phyloP scores from a whole-genome alignment of 768 basidiomycete species.

The Psilocybe subaeruginosa region DNA sequence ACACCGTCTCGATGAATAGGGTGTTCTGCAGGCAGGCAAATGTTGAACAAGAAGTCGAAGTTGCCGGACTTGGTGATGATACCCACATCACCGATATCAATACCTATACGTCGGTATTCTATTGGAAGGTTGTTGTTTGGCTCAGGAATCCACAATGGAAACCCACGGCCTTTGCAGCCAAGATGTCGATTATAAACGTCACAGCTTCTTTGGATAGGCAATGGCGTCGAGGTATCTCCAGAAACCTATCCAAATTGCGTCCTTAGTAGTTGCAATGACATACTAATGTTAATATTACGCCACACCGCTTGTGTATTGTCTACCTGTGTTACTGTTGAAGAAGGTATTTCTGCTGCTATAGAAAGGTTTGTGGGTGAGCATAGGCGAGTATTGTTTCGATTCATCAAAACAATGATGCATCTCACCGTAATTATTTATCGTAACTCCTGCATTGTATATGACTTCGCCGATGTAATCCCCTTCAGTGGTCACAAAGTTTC shows the following conservation, averaged over 20 bases:
- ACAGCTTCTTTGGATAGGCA: not conserved
- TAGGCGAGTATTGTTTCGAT: too few relatives aligned
- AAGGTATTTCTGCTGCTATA: not conserved
- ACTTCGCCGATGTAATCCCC: not conserved
- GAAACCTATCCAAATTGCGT: not conserved
- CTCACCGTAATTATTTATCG: not conserved
- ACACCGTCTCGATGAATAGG: slow-evolving; percentile 16
- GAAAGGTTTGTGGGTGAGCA: too few relatives aligned
- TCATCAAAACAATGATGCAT: not conserved
- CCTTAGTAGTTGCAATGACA: too few relatives aligned
- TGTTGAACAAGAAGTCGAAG: slow-evolving; percentile 23
- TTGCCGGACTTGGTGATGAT: slow-evolving; percentile 7
- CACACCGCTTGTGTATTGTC: not conserved
- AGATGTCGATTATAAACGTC: slow-evolving; percentile 17
- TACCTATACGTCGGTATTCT: slow-evolving; percentile 13
- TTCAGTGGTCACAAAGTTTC: not conserved
- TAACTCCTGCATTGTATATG: not conserved
- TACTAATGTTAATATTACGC: not conserved
- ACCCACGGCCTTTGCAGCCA: slow-evolving; percentile 5
- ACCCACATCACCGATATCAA: slow-evolving; percentile 22
- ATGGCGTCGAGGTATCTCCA: not conserved
- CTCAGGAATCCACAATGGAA: slow-evolving; percentile 18
- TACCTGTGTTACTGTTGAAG: not conserved
- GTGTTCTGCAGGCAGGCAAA: slow-evolving; percentile 13
- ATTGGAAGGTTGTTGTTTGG: slow-evolving; percentile 9